phyloP scores from a whole-genome alignment of 2,329 filamentous ascomycete species.

The Aspergillus spinulosporus region DNA sequence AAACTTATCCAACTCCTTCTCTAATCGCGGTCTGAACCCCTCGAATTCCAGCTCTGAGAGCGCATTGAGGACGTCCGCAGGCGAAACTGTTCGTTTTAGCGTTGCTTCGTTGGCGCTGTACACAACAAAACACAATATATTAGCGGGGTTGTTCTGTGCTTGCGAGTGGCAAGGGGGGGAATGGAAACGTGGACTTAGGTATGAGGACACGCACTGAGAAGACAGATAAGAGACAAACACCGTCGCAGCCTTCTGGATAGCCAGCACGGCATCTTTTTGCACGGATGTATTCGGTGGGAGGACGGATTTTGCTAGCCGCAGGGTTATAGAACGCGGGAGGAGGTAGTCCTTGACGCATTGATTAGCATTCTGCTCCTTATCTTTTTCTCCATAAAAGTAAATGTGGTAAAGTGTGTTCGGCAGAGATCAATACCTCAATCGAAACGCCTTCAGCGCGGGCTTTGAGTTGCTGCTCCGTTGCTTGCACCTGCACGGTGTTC shows the following conservation, averaged over 20 bases:
- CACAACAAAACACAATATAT: background rate
- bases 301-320: constrained; percentile 63
- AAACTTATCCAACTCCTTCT: constrained; percentile 57
- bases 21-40: constrained; percentile 58
- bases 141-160: background rate
- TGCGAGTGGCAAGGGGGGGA: background rate
- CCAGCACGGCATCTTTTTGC: constrained; percentile 64
- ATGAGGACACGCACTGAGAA: constrained; percentile 50
- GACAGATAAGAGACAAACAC: constrained; percentile 67
- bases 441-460: constrained; percentile 41
- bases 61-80: constrained; percentile 61
- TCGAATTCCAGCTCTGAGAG: constrained; percentile 62
- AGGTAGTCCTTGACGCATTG: constrained; percentile 55
- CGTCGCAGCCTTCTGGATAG: constrained; percentile 65
- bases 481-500: constrained; percentile 27
- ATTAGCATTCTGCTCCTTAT: background rate
- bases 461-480: constrained; percentile 43
- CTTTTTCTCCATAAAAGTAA: background rate
- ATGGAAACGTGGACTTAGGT: background rate
- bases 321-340: constrained; percentile 62
- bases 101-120: constrained; percentile 61
- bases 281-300: constrained; percentile 65
- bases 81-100: constrained; percentile 62
- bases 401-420: background rate
- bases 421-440: constrained; percentile 37